phyloP scores from a whole-genome alignment of 495 filamentous ascomycete species.

The Tetracladium setigerum region DNA sequence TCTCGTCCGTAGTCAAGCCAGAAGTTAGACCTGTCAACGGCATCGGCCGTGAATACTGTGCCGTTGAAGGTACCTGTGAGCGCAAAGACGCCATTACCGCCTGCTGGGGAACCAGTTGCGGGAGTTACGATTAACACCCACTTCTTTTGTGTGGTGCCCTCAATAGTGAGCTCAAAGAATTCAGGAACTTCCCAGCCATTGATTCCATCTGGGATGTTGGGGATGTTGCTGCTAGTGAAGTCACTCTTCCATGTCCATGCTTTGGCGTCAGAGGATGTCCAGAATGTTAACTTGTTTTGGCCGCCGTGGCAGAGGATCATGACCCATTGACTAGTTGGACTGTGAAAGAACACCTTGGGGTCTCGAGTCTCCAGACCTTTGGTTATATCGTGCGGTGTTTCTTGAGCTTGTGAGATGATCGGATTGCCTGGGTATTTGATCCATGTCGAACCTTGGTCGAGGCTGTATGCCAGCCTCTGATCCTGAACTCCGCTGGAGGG shows the following conservation, averaged over 20 bases:
- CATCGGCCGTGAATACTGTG: neutral
- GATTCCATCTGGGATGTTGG: no score
- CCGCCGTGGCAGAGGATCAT: conserved; percentile 3
- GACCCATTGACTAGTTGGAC: neutral
- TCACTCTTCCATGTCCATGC: neutral
- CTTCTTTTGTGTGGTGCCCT: no score
- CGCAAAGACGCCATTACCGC: no score
- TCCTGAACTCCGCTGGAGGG: neutral
- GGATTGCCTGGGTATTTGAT: conserved; percentile 13
- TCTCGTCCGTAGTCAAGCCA: no score
- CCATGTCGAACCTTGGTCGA: neutral
- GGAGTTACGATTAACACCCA: no score
- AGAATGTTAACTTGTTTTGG: conserved; percentile 1
- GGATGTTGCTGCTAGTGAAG: no score
- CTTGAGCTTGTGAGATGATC: conserved; percentile 4
- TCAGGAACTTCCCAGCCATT: no score
- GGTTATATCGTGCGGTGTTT: neutral
- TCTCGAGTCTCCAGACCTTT: conserved; percentile 3
- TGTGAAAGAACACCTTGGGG: conserved; percentile 6
- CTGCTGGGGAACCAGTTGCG: no score
- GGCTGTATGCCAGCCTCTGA: neutral
- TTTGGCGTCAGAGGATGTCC: neutral
- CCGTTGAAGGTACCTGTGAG: neutral
- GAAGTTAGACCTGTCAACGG: no score
- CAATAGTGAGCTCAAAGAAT: no score